Evolutionary conservation across 352 stramenopile genomes (phyloP).

Genomic region (Vaucheria bursata): DNA sequence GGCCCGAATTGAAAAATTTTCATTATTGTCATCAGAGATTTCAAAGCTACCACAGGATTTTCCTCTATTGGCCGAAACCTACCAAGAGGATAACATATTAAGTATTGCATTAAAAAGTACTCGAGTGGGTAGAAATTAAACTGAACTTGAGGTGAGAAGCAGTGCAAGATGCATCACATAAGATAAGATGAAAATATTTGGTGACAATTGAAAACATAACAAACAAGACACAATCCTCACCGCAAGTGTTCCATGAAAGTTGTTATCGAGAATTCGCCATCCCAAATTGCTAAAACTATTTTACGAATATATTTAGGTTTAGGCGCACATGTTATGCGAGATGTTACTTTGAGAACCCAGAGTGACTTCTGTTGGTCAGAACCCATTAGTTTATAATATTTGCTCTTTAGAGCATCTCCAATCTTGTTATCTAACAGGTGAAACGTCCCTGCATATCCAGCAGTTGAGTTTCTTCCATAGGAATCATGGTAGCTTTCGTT

Average conservation of each 20-base stretch:
- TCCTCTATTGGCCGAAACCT: conserved; percentile 27
- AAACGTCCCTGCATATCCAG: neutral
- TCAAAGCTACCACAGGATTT: conserved; percentile 36
- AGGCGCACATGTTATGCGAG: conserved; percentile 20
- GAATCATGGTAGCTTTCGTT: too few species aligned
- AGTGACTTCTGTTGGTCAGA: conserved; percentile 33
- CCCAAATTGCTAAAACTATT: conserved; percentile 44
- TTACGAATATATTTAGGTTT: conserved; percentile 48
- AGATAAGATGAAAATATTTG: too few species aligned
- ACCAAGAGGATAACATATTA: neutral
- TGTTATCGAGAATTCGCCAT: conserved; percentile 26
- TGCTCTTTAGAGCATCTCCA: conserved; percentile 21
- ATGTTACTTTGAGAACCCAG: conserved; percentile 46
- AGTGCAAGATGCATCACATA: too few species aligned
- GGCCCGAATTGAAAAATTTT: conserved; percentile 47
- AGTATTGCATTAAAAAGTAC: neutral
- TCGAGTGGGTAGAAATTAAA: neutral
- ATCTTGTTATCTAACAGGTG: conserved; percentile 19
- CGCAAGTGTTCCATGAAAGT: conserved; percentile 28
- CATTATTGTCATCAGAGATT: conserved; percentile 41
- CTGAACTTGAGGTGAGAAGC: too few species aligned
- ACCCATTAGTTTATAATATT: conserved; percentile 35
- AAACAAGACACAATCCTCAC: neutral
- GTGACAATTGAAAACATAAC: neutral
- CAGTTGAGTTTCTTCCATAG: neutral